These are phyloP conservation scores for Sanghuangporus weigelae DNA, from an alignment of 1,284 basidiomycete species.

Conservation along the genomic window DNA sequence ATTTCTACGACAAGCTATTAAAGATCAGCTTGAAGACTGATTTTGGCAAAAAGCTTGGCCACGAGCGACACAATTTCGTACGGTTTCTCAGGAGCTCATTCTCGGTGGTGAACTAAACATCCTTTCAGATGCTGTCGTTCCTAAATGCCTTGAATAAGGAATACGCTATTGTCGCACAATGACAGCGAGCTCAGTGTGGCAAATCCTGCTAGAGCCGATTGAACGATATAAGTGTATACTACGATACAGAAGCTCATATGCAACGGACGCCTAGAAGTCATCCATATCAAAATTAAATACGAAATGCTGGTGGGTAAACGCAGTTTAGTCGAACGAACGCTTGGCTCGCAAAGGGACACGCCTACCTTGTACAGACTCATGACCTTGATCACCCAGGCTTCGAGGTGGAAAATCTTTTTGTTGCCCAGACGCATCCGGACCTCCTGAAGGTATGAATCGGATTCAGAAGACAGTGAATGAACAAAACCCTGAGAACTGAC, in stretches of 20 bases:
- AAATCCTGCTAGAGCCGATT: background rate
- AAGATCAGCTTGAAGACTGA: slow-evolving; percentile 78
- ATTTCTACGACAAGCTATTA: slow-evolving; percentile 86
- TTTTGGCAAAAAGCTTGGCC: slow-evolving; percentile 63
- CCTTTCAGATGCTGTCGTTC: slow-evolving; percentile 12
- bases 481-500: slow-evolving; percentile 40
- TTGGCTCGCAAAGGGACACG: background rate
- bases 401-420: slow-evolving; percentile 95
- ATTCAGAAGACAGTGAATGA: background rate
- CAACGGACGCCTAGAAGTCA: slow-evolving; percentile 33
- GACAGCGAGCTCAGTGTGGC: background rate
- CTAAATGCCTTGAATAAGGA: slow-evolving; percentile 45
- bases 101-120: background rate
- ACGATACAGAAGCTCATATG: background rate
- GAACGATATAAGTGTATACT: background rate
- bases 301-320: slow-evolving; percentile 33
- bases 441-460: slow-evolving; percentile 51
- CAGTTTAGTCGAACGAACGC: background rate
- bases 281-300: slow-evolving; percentile 59
- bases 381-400: slow-evolving; percentile 86
- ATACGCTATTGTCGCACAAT: slow-evolving; percentile 24
- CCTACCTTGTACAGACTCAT: slow-evolving; percentile 57
- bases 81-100: slow-evolving; percentile 22
- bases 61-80: slow-evolving; percentile 68
- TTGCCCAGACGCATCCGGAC: slow-evolving; percentile 83